A percentile compares a stretch with the other conserved stretches of the same genome.
These are phyloP conservation scores for Citrullus amarus DNA, from an alignment of 306 rosid genomes.

Conservation along the genomic window DNA sequence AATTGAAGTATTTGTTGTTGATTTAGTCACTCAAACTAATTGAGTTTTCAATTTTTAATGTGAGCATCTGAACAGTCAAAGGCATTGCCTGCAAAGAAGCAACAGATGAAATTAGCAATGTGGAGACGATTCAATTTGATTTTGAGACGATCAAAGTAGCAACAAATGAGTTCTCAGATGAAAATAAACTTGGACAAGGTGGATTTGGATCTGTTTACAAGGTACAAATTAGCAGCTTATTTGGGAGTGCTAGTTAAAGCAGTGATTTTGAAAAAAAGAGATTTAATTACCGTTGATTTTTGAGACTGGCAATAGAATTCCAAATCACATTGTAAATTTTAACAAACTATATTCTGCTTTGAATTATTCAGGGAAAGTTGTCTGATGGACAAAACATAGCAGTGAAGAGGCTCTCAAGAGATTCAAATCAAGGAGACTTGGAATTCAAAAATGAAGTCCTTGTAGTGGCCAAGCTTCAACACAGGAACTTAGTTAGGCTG, in stretches of 20 bases:
- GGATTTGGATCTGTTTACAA: not conserved
- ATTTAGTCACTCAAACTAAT: not conserved
- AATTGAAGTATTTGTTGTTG: not conserved
- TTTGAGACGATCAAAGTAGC: not conserved
- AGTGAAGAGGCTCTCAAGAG: slow-evolving; percentile 41
- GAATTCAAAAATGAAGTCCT: slow-evolving; percentile 55
- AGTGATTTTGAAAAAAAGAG: not conserved
- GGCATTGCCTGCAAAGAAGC: not conserved
- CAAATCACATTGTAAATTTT: too few relatives aligned
- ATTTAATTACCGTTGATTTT: not conserved
- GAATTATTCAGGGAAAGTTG: slow-evolving; percentile 22
- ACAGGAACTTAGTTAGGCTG: slow-evolving; percentile 48
- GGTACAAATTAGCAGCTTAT: not conserved
- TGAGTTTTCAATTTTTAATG: not conserved
- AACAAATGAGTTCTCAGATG: not conserved
- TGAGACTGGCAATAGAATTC: not conserved
- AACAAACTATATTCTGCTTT: too few relatives aligned
- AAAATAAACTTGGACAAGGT: not conserved
- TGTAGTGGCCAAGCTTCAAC: slow-evolving; percentile 52
- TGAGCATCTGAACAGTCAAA: not conserved
- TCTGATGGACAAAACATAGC: slow-evolving; percentile 47
- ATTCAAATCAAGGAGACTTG: slow-evolving; percentile 52
- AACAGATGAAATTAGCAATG: not conserved
- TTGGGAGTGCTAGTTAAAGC: too few relatives aligned
- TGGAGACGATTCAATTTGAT: not conserved